Conservation (phyloP, 768 basidiomycete species). For the Calocybe cyanea region DNA sequence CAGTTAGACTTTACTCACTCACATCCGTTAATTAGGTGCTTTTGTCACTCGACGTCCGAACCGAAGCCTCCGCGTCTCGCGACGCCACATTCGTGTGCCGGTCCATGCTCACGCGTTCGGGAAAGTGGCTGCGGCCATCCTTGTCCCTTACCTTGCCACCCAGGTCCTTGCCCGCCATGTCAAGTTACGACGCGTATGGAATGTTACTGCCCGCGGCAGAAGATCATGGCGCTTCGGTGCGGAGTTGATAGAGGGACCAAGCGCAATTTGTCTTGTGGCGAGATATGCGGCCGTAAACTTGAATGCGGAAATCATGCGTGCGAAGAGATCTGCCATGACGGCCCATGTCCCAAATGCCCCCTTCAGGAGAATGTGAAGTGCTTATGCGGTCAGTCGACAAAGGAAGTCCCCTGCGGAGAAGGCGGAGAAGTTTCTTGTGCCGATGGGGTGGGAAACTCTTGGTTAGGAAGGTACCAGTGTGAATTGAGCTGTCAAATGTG, state of each 20-base stretch:
- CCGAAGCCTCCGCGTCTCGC: slow-evolving; percentile 68
- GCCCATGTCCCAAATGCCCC: slow-evolving; percentile 65
- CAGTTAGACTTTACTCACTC: slow-evolving; percentile 8
- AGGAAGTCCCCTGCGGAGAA: slow-evolving; percentile 63
- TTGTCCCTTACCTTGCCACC: slow-evolving; percentile 85
- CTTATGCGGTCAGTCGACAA: slow-evolving; percentile 74
- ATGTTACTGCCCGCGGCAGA: slow-evolving; percentile 75
- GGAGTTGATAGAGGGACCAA: slow-evolving; percentile 33
- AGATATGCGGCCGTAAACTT: slow-evolving; percentile 43
- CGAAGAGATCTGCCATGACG: slow-evolving; percentile 66
- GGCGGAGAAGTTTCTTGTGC: slow-evolving; percentile 41
- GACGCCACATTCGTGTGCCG: slow-evolving; percentile 75
- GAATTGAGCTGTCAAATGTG: slow-evolving; percentile 55
- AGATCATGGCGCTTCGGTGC: slow-evolving; percentile 56
- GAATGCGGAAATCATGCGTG: slow-evolving; percentile 75
- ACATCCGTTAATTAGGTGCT: slow-evolving; percentile 64
- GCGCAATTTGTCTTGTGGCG: slow-evolving; percentile 38
- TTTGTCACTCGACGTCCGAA: slow-evolving; percentile 72
- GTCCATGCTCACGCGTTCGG: slow-evolving; percentile 59
- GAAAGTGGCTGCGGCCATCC: slow-evolving; percentile 68
- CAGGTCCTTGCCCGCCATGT: slow-evolving; percentile 96
- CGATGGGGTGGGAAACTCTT: slow-evolving; percentile 40
- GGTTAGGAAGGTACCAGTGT: slow-evolving; percentile 67
- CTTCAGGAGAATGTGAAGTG: slow-evolving; percentile 55
- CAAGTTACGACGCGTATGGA: slow-evolving; percentile 68